These are phyloP conservation scores for Botrytis elliptica DNA, from an alignment of 2,329 filamentous ascomycete species.

Conservation along the genomic window DNA sequence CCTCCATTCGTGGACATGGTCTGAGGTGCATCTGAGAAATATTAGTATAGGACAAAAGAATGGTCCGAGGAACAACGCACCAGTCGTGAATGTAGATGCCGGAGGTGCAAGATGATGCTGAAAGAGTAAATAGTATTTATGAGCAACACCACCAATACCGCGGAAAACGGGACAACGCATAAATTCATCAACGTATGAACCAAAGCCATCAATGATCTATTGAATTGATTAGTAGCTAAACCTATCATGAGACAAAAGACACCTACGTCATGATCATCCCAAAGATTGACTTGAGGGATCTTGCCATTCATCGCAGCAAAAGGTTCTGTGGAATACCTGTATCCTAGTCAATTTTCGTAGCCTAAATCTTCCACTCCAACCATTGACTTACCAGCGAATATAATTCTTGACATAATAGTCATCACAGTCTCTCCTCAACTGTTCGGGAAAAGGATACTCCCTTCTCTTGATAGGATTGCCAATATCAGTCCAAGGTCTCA, in stretches of 20 bases:
- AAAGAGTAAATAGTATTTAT: conserved; percentile 98
- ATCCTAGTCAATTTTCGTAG: conserved; percentile 49
- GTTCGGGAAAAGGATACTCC: conserved; percentile 72
- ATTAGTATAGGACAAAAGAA: conserved; percentile 22
- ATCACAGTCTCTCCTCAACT: conserved; percentile 80
- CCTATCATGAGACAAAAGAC: neutral
- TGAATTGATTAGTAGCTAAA: conserved; percentile 33
- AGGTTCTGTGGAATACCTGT: conserved; percentile 74
- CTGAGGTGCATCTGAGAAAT: conserved; percentile 47
- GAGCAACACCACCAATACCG: conserved; percentile 85
- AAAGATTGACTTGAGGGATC: conserved; percentile 95
- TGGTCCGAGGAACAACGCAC: conserved; percentile 45
- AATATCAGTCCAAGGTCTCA: conserved; percentile 80
- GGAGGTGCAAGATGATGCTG: conserved; percentile 91
- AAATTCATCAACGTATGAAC: conserved; percentile 89
- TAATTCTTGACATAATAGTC: conserved; percentile 92
- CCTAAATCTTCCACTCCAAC: conserved; percentile 43
- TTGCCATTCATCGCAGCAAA: conserved; percentile 86
- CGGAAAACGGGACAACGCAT: conserved; percentile 92
- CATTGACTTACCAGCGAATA: conserved; percentile 58
- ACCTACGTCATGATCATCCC: conserved; percentile 86
- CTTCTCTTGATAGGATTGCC: conserved; percentile 80
- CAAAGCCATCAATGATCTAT: conserved; percentile 81
- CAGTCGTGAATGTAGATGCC: conserved; percentile 79
- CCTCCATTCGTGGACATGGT: conserved; percentile 54